These are phyloP conservation scores for Aureobasidium melanogenum DNA, from an alignment of 2,329 filamentous ascomycete species.

Conservation along the genomic window DNA sequence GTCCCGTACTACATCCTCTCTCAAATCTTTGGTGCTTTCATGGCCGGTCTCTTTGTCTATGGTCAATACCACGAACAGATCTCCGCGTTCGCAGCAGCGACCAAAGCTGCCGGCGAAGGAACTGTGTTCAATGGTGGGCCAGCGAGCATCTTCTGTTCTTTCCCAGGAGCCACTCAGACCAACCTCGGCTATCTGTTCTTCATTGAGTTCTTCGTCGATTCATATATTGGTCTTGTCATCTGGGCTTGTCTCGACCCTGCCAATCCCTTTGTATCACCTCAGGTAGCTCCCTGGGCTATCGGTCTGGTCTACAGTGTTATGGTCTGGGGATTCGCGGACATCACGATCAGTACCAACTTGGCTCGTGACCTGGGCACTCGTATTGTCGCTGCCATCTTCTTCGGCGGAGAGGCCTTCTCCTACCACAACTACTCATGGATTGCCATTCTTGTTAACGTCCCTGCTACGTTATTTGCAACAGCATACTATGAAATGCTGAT, in stretches of 20 bases:
- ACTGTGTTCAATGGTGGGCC: slow-evolving; percentile 41
- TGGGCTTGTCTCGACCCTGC: slow-evolving; percentile 50
- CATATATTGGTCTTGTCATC: slow-evolving; percentile 49
- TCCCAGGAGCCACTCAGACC: slow-evolving; percentile 42
- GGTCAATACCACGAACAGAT: slow-evolving; percentile 49
- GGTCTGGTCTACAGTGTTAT: slow-evolving; percentile 45
- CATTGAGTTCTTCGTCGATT: slow-evolving; percentile 51
- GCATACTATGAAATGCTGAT: slow-evolving; percentile 47
- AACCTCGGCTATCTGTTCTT: slow-evolving; percentile 50
- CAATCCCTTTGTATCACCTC: slow-evolving; percentile 47
- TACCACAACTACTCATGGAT: slow-evolving; percentile 44
- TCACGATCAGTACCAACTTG: slow-evolving; percentile 49
- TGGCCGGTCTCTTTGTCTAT: slow-evolving; percentile 47
- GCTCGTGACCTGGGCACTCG: slow-evolving; percentile 52
- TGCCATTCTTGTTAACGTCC: slow-evolving; percentile 47
- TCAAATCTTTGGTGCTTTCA: slow-evolving; percentile 49
- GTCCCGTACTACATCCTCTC: slow-evolving; percentile 49
- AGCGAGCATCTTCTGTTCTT: slow-evolving; percentile 47
- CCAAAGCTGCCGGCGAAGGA: slow-evolving; percentile 30
- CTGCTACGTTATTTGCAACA: slow-evolving; percentile 48
- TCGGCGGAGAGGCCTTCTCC: slow-evolving; percentile 41
- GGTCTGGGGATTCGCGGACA: slow-evolving; percentile 48
- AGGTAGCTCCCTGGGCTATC: slow-evolving; percentile 44
- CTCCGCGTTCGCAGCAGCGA: slow-evolving; percentile 30
- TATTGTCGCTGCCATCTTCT: slow-evolving; percentile 51